A percentile compares a stretch with the other conserved stretches of the same genome.
Evolutionary conservation across 1,284 basidiomycete species (phyloP).

Genomic region (Tilletia setariae): DNA sequence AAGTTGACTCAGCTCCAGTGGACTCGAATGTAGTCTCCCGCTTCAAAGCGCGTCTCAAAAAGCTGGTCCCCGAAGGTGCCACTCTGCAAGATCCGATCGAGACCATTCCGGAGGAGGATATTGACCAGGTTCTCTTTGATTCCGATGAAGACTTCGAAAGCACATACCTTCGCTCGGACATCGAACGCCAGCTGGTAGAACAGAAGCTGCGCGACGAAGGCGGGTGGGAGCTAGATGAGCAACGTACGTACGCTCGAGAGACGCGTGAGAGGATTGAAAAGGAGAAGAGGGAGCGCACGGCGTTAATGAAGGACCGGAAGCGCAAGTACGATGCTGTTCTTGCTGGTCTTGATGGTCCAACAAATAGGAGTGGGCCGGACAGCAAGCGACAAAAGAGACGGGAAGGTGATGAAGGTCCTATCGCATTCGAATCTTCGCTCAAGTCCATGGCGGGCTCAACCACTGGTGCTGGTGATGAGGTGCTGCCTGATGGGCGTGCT

Average conservation of each 20-base stretch:
- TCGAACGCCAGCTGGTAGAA: neutral
- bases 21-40: neutral
- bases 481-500: no score
- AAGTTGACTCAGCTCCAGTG: neutral
- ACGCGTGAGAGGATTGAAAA: neutral
- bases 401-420: no score
- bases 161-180: neutral
- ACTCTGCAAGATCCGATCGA: neutral
- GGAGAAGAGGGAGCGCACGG: neutral
- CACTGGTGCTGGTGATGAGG: no score
- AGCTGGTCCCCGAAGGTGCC: neutral
- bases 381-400: no score
- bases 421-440: no score
- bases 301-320: neutral
- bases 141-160: neutral
- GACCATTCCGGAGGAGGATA: neutral
- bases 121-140: conserved; percentile 5
- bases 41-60: neutral
- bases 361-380: no score
- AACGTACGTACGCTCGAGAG: neutral
- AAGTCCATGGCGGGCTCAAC: no score
- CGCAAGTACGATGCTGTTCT: neutral
- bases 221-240: neutral
- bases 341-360: neutral
- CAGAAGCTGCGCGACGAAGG: neutral